phyloP scores from a whole-genome alignment of 2,329 filamentous ascomycete species.

The Rhynchosporium secalis region DNA sequence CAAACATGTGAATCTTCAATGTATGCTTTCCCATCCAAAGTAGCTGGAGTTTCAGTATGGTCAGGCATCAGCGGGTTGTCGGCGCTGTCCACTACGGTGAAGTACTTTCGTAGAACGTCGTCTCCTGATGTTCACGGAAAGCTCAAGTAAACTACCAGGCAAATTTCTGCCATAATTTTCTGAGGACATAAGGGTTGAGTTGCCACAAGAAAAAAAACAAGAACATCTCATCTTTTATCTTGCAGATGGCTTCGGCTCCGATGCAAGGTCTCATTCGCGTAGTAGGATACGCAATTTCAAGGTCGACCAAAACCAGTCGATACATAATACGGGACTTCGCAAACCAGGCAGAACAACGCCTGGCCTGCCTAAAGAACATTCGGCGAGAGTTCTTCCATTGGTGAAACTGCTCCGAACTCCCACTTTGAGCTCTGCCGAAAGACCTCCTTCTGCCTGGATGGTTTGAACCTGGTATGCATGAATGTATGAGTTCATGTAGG shows the following conservation, averaged over 20 bases:
- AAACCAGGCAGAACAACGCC: background rate
- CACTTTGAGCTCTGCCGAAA: slow-evolving; percentile 6
- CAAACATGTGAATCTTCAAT: too few relatives aligned
- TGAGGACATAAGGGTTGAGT: background rate
- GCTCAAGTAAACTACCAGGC: background rate
- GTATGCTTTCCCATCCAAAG: too few relatives aligned
- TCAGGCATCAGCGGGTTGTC: background rate
- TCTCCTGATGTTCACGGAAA: background rate
- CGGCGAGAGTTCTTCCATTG: slow-evolving; percentile 3
- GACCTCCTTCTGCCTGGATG: background rate
- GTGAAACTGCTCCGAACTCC: background rate
- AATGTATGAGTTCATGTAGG: background rate
- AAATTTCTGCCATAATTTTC: too few relatives aligned
- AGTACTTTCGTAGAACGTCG: background rate
- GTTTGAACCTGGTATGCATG: slow-evolving; percentile 1
- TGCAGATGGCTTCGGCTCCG: too few relatives aligned
- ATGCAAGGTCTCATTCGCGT: background rate
- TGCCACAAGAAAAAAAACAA: too few relatives aligned
- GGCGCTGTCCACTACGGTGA: background rate
- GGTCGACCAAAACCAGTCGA: too few relatives aligned
- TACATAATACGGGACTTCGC: too few relatives aligned
- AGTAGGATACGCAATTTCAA: too few relatives aligned
- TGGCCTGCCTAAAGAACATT: background rate
- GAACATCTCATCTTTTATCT: too few relatives aligned
- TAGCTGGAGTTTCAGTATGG: too few relatives aligned